Evolutionary conservation across 1,139 yeast genomes (phyloP).

Genomic region (Sugiyamaella castrensis): DNA sequence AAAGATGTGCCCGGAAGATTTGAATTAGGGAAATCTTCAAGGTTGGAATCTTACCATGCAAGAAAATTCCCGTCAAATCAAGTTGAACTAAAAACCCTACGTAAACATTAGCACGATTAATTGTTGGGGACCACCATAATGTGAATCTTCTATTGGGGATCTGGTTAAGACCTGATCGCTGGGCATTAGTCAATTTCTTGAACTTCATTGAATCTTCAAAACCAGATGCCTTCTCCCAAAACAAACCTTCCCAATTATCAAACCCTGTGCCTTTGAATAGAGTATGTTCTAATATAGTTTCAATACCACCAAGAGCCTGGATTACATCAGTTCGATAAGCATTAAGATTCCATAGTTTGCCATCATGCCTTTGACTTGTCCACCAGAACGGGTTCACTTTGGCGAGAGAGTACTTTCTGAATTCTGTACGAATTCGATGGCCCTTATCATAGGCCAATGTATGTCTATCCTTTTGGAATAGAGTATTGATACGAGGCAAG

Average conservation of each 20-base stretch:
- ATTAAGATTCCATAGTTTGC: constrained; percentile 90
- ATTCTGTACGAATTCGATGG: constrained; percentile 77
- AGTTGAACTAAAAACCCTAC: constrained; percentile 96
- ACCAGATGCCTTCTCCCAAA: constrained; percentile 97
- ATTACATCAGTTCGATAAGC: constrained; percentile 94
- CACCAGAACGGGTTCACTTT: constrained; percentile 93
- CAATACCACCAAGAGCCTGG: constrained; percentile 96
- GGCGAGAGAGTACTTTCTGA: constrained; percentile 67
- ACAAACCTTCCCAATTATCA: constrained; percentile 97
- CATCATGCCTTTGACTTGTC: constrained; percentile 92
- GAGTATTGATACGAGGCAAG: constrained; percentile 89
- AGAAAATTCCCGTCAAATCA: constrained; percentile 92
- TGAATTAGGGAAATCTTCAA: constrained; percentile 92
- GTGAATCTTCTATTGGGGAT: constrained; percentile 97
- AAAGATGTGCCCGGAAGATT: constrained; percentile 93
- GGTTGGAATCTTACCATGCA: constrained; percentile 98
- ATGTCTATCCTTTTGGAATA: constrained; percentile 93
- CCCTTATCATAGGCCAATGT: constrained; percentile 95
- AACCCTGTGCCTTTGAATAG: constrained; percentile 96
- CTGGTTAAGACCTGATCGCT: constrained; percentile 94
- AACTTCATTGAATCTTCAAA: constrained; percentile 95
- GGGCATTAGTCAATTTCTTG: constrained; percentile 94
- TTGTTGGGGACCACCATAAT: constrained; percentile 99
- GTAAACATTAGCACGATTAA: constrained; percentile 95
- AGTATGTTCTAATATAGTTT: constrained; percentile 92